Evolutionary conservation across 2,329 filamentous ascomycete genomes (phyloP), one percentile per base, ranked within the genome.

Genomic region (Arthrinium phaeospermum): DNA sequence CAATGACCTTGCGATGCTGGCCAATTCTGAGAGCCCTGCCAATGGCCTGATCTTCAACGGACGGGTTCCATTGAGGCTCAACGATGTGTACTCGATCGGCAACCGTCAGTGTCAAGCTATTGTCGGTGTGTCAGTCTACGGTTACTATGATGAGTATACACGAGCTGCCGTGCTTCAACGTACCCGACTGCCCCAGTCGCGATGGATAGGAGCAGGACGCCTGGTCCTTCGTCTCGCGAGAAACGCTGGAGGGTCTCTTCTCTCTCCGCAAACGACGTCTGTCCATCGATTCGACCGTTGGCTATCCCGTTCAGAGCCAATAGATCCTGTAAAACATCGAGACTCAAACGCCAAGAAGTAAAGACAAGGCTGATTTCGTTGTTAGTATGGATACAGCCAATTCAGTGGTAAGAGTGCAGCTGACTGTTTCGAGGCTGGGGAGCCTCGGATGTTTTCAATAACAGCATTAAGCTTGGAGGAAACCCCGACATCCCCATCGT

Each of bases 31-130:
- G 24, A n/a, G 61, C 71, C 19, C 71, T 67, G n/a, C 45, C 69
- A 7, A 72, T 68, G 14, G 69, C 69, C 27, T 72, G 69, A 0
- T 67, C 46, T n/a, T 72, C 71, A 12, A 72, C 69, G 10, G 71
- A 72, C 1, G 71, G 71, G 16, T 72, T 72, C 61, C 71, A 72
- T 41, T 72, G 69, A 19, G 71, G 71, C 22, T 72, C 71, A 1
- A 72, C 37, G 16, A 72, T 67, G 34, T 72, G 44, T 1, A 72
- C 53, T n/a, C 47, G 45, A 1, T 53, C 44, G 8, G 69, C 71
- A 44, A 72, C 19, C 2, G 71, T 67, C 12, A 72, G 61, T 13
- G 70, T 72, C 24, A 72, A 34, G 13, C n/a, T n/a, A n/a, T n/a
- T n/a, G n/a, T n/a, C n/a, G n/a, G n/a, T n/a, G n/a, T n/a, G n/a